phyloP scores from a whole-genome alignment of 2,329 filamentous ascomycete species.

The Chalaropsis ovoidea region DNA sequence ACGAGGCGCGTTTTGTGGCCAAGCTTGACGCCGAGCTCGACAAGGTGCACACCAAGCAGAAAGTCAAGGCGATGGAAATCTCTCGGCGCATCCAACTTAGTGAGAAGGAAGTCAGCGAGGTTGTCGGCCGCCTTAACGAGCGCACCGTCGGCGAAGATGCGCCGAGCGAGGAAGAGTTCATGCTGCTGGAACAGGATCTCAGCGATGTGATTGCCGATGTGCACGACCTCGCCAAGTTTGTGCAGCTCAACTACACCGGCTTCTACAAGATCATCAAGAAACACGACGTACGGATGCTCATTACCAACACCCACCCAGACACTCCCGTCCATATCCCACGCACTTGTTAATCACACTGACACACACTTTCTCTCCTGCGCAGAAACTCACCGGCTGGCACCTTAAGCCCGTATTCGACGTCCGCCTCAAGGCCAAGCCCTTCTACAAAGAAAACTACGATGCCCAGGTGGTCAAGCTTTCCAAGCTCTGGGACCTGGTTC shows the following conservation, averaged over 20 bases:
- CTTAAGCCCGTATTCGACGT: slow-evolving; percentile 93
- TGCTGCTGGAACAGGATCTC: slow-evolving; percentile 84
- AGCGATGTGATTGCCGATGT: slow-evolving; percentile 98
- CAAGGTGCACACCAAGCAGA: slow-evolving; percentile 95
- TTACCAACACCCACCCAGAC: neutral
- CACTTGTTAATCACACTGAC: slow-evolving; percentile 26
- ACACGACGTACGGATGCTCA: slow-evolving; percentile 61
- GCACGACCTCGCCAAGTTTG: slow-evolving; percentile 95
- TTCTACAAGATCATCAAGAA: slow-evolving; percentile 99
- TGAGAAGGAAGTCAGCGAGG: slow-evolving; percentile 81
- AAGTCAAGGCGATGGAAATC: slow-evolving; percentile 94
- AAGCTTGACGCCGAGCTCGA: slow-evolving; percentile 86
- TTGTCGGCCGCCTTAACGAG: slow-evolving; percentile 64
- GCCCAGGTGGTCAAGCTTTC: slow-evolving; percentile 90
- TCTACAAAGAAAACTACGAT: slow-evolving; percentile 99
- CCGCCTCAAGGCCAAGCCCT: slow-evolving; percentile 87
- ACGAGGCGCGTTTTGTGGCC: slow-evolving; percentile 79
- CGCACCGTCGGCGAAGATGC: slow-evolving; percentile 44
- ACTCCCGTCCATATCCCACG: neutral
- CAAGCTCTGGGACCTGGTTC: slow-evolving; percentile 85
- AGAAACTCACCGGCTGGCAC: slow-evolving; percentile 93
- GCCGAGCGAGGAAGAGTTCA: slow-evolving; percentile 83
- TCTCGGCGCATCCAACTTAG: slow-evolving; percentile 77
- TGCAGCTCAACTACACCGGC: slow-evolving; percentile 95
- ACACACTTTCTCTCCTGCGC: slow-evolving; percentile 11